These are phyloP conservation scores for Prunus yedoensis DNA, from an alignment of 331 rosid species.

Conservation along the genomic window DNA sequence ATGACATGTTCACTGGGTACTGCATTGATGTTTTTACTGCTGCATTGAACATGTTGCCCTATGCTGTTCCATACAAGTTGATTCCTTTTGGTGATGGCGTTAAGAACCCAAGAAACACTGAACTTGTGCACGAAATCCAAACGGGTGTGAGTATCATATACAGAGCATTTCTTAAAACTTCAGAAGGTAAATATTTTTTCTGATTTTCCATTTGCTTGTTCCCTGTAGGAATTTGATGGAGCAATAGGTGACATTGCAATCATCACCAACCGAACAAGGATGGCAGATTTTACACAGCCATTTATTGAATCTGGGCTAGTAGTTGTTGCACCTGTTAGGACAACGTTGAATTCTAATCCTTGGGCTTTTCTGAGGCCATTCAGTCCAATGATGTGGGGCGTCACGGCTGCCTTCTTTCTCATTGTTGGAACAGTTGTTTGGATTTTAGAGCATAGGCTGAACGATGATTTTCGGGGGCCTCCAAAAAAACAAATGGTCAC, in stretches of 20 bases:
- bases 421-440: conserved; percentile 72
- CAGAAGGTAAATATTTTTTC: conserved; percentile 22
- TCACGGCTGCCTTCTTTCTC: conserved; percentile 62
- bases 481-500: conserved; percentile 68
- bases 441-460: conserved; percentile 81
- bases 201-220: conserved; percentile 26
- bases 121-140: conserved; percentile 64
- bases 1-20: conserved; percentile 73
- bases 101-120: conserved; percentile 56
- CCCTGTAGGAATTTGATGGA: conserved; percentile 59
- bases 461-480: conserved; percentile 87
- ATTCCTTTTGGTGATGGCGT: conserved; percentile 62
- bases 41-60: conserved; percentile 75
- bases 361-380: conserved; percentile 85
- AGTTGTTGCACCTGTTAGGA: conserved; percentile 63
- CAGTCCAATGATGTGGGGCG: conserved; percentile 58
- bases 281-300: conserved; percentile 89
- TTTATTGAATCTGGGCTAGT: conserved; percentile 79
- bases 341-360: conserved; percentile 40
- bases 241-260: conserved; percentile 83
- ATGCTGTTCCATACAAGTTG: conserved; percentile 76
- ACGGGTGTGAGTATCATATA: conserved; percentile 64
- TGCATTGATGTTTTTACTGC: conserved; percentile 88
- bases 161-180: conserved; percentile 6
- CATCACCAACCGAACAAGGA: conserved; percentile 63